Evolutionary conservation across 345 rosid genomes (phyloP), one percentile per base, ranked within the genome.

Genomic region (Fremontodendron californicum): DNA sequence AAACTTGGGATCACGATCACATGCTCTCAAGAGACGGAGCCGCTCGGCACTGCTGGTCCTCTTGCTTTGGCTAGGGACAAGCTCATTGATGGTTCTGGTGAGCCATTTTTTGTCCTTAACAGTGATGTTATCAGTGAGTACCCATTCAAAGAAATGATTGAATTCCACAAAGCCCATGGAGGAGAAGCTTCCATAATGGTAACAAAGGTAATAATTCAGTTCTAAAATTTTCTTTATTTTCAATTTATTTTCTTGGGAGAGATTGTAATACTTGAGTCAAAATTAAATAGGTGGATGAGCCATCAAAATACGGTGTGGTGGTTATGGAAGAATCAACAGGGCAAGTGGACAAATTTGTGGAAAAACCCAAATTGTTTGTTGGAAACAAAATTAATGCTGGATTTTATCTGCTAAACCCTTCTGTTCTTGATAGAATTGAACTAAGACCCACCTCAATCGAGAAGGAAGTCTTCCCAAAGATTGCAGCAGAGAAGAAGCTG

Each of bases 141-240:
- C 74, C 97, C 98, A 4, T 87, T 96, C 75, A 80, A 83, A 76
- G 93, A 91, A 78, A 92, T 96, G 92, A 82, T 96, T 42, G 94
- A 82, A 71, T 96, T 96, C 82, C 99, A 96, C 79, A 91, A 91
- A 79, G 65, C 86, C 82, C 99, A 96, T 61, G 97, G 98, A 52
- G 98, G 98, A 57, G 99, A 96, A 83, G 99, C 99, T 51, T 96
- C 99, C 81, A 96, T 96, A 18, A 93, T 96, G 99, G 99, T 96
- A 42, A 96, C 99, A 67, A 93, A 96, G 98, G 99, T 93, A 86
- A 84, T 45, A 29, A 33, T 16, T 71, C 9, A 66, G 10, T 48
- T 55, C 10, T n/a, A 9, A 40, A 37, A 11, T 65, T 13, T 76
- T 62, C 15, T 43, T 35, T 52, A 2, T 27, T 27, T 79, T 3